Evolutionary conservation across 371 early-diverging fungal genomes (phyloP).

Genomic region (Choanephora cucurbitarum): DNA sequence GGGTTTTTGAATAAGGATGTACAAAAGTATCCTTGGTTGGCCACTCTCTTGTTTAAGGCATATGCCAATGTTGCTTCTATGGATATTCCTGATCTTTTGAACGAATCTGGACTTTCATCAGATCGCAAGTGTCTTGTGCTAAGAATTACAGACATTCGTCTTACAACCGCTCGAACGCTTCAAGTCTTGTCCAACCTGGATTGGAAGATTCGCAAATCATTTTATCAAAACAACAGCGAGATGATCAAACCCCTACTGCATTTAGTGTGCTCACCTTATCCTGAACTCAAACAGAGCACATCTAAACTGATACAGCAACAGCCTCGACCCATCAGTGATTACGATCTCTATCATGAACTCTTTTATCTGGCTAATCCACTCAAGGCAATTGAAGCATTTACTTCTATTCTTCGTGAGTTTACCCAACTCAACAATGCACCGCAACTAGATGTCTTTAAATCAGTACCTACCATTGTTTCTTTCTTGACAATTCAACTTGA

Average conservation of each 20-base stretch:
- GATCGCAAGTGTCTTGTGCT: neutral
- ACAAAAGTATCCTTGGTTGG: slow-evolving; percentile 7
- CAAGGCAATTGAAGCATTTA: slow-evolving; percentile 25
- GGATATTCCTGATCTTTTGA: slow-evolving; percentile 17
- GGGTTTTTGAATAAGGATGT: slow-evolving; percentile 4
- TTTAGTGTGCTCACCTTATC: slow-evolving; percentile 20
- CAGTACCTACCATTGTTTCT: slow-evolving; percentile 13
- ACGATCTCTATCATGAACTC: slow-evolving; percentile 8
- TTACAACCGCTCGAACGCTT: neutral
- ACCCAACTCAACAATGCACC: slow-evolving; percentile 21
- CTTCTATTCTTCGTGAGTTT: slow-evolving; percentile 28
- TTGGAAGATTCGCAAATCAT: slow-evolving; percentile 2
- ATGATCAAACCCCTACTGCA: slow-evolving; percentile 27
- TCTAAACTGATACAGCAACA: slow-evolving; percentile 12
- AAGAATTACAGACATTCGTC: slow-evolving; percentile 2
- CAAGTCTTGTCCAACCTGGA: neutral
- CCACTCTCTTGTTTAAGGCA: slow-evolving; percentile 18
- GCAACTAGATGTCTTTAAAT: slow-evolving; percentile 19
- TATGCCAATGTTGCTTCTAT: slow-evolving; percentile 27
- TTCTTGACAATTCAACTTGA: slow-evolving; percentile 9
- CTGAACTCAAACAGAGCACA: slow-evolving; percentile 18
- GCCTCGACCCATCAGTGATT: neutral
- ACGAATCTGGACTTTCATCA: slow-evolving; percentile 1
- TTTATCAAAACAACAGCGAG: slow-evolving; percentile 6
- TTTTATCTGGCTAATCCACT: slow-evolving; percentile 14